Percentiles rank a stretch among this genome's conserved stretches.
phyloP scores from a whole-genome alignment of 371 early-diverging fungal species.

The Zychaea mexicana region DNA sequence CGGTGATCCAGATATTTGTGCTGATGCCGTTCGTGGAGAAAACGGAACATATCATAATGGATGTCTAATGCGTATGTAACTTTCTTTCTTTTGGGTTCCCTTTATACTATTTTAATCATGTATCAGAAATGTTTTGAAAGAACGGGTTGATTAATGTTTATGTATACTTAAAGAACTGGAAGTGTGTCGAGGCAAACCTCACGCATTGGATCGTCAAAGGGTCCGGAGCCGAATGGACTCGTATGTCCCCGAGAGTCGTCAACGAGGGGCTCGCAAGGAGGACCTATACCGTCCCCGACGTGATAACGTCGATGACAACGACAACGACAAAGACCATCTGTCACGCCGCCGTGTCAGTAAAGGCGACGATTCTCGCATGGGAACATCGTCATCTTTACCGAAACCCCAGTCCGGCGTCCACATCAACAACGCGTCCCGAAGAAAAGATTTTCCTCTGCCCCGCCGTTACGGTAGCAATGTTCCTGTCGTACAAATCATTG shows the following conservation, averaged over 20 bases:
- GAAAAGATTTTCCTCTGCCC: background rate
- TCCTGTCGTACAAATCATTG: conserved; percentile 20
- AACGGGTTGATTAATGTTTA: background rate
- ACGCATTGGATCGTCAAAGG: background rate
- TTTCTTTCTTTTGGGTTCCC: no score
- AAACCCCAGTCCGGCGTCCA: background rate
- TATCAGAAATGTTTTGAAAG: background rate
- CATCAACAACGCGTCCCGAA: background rate
- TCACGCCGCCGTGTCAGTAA: background rate
- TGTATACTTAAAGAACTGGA: background rate
- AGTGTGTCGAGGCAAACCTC: conserved; percentile 1
- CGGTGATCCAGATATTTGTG: conserved; percentile 33
- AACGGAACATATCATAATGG: conserved; percentile 28
- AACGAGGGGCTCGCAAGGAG: background rate
- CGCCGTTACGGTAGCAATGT: conserved; percentile 10
- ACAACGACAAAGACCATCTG: background rate
- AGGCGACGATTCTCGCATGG: background rate
- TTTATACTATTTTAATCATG: background rate
- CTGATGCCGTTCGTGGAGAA: conserved; percentile 33
- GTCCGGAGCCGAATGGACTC: no score
- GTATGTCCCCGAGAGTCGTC: no score
- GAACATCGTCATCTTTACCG: background rate
- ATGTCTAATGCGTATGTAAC: background rate
- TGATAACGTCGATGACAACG: background rate
- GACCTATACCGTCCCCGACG: background rate